Conservation (phyloP, 2,329 filamentous ascomycete genomes). For the Colletotrichum sp. region DNA sequence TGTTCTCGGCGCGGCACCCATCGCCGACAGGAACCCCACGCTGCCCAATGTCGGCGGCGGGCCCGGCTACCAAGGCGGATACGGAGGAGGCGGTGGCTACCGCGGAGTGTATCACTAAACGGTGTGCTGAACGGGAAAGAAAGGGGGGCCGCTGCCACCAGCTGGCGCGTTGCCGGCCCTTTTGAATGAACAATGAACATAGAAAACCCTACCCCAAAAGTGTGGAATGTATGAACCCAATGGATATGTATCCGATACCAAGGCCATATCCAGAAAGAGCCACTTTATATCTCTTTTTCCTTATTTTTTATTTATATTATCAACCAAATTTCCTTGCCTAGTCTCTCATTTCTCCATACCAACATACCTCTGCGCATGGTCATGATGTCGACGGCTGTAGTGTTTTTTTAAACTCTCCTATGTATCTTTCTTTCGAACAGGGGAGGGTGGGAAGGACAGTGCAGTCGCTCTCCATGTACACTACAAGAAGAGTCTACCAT, state of each 20-base stretch:
- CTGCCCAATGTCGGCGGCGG: slow-evolving; percentile 28
- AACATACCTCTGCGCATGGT: slow-evolving; percentile 14
- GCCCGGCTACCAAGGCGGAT: slow-evolving; percentile 1
- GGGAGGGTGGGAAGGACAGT: background rate
- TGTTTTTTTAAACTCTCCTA: background rate
- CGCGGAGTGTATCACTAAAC: slow-evolving; percentile 17
- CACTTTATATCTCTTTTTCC: slow-evolving; percentile 19
- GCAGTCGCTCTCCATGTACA: background rate
- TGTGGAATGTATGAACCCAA: slow-evolving; percentile 18
- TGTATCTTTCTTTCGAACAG: background rate
- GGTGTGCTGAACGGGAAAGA: background rate
- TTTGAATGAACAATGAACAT: slow-evolving; percentile 16
- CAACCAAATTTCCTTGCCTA: slow-evolving; percentile 4
- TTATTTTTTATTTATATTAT: slow-evolving; percentile 20
- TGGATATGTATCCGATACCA: background rate
- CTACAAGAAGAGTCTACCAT: background rate
- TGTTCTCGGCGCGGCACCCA: slow-evolving; percentile 43
- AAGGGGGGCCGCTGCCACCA: background rate
- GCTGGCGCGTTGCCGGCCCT: background rate
- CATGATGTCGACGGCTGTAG: slow-evolving; percentile 13
- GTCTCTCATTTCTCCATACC: background rate
- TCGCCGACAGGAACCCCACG: slow-evolving; percentile 37
- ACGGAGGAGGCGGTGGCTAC: slow-evolving; percentile 16
- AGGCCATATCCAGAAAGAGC: slow-evolving; percentile 7
- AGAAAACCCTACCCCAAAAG: background rate